Percentiles rank a stretch among this genome's conserved stretches.
Conservation (phyloP, 169 alveolate genomes). For the Cystoisospora suis region DNA sequence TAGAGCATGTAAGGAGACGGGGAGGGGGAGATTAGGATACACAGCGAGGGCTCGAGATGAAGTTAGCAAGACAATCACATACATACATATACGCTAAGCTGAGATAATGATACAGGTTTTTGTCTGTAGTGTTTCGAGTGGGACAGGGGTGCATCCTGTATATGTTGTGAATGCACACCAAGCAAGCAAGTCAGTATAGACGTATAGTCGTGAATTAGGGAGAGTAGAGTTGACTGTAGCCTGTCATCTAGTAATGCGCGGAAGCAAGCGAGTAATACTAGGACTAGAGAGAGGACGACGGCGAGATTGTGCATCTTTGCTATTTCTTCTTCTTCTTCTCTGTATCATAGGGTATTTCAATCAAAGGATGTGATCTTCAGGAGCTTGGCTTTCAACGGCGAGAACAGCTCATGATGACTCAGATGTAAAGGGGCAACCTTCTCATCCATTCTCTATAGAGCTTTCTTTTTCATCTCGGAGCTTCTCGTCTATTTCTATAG, state of each 20-base stretch:
- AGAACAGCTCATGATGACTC: constrained; percentile 30
- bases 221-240: too few species aligned
- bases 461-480: not conserved
- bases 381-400: constrained; percentile 23
- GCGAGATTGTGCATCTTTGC: too few species aligned
- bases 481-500: not conserved
- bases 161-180: not conserved
- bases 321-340: not conserved
- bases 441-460: not conserved
- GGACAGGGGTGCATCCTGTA: not conserved
- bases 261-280: too few species aligned
- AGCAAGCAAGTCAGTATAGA: too few species aligned
- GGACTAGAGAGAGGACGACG: too few species aligned
- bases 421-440: not conserved
- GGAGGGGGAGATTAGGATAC: too few species aligned
- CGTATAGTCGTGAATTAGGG: too few species aligned
- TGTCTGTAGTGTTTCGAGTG: not conserved
- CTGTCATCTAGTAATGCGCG: too few species aligned
- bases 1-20: too few species aligned
- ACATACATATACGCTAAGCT: not conserved
- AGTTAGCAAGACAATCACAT: not conserved
- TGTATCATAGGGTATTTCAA: not conserved
- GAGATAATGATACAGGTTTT: not conserved
- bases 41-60: too few species aligned
- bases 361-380: not conserved